Evolutionary conservation across 139 green algal genomes (phyloP), one percentile per base, ranked within the genome.

Genomic region (Yamagishiella unicocca): DNA sequence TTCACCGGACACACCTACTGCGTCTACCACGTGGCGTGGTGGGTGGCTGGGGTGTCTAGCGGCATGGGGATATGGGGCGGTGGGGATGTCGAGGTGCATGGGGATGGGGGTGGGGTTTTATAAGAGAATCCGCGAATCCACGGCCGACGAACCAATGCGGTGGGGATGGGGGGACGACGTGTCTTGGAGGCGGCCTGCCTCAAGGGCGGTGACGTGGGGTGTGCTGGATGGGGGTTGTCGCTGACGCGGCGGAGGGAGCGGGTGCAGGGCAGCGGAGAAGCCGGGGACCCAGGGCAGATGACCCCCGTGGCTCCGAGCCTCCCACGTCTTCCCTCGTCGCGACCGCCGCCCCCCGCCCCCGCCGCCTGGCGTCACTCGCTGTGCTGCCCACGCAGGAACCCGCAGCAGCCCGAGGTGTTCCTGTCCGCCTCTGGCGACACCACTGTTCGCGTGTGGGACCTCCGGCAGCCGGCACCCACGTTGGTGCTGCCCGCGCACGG

Each of bases 1-100:
- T 98, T 98, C 92, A 66, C 85, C 1, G 95, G 95, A 27, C 98
- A 99, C 93, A 96, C 95, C 0, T 99, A 99, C 91, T 99, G 97
- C 88, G 96, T 99, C n/a, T 99, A 99, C 88, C 93, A 96, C 29
- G 96, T 94, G 27, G 91, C 92, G 27, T 99, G 97, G 97, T 97
- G 79, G 31, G 93, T 55, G 42, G n/a, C n/a, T 1, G 43, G 64
- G 64, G 19, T 17, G 58, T 17, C 6, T 17, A 58, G 50, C 50
- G 50, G 50, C 14, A 17, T 12, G 50, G 50, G 50, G 50, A 17
- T 25, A 17, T 12, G 50, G 50, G 50, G 50, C 50, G 17, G 17
- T 58, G 50, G 17, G 50, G 50, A 58, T 58, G 17, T 17, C 50
- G 58, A n/a, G 58, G n/a, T 43, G 64, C n/a, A 19, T 5, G 64